Evolutionary conservation across 2,329 filamentous ascomycete genomes (phyloP).

Genomic region (Epichloe bromicola): DNA sequence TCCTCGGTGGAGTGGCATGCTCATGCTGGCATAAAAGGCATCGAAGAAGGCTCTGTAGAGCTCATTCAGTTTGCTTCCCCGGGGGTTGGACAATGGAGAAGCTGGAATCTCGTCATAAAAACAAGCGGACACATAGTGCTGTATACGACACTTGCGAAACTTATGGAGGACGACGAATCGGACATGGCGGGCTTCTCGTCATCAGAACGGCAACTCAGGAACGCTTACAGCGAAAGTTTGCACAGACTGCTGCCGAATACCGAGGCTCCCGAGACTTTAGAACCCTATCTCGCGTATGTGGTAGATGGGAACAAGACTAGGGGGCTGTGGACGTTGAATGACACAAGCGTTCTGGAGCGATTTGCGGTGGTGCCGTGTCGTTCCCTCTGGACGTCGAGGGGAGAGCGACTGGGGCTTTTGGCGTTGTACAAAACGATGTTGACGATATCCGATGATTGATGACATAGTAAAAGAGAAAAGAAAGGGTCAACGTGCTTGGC

Average conservation of each 20-base stretch:
- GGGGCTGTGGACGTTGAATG: conserved; percentile 6
- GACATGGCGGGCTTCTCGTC: not conserved
- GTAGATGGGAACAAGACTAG: conserved; percentile 14
- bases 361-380: conserved; percentile 22
- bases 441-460: not conserved
- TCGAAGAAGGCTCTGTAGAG: conserved; percentile 17
- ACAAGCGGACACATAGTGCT: conserved; percentile 12
- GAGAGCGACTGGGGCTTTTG: conserved; percentile 19
- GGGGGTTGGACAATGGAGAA: conserved; percentile 13
- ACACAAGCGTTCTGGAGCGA: conserved; percentile 1
- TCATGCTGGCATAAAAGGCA: conserved; percentile 40
- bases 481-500: no score
- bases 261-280: not conserved
- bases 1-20: conserved; percentile 77
- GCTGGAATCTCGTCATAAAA: conserved; percentile 17
- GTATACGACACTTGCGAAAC: conserved; percentile 18
- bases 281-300: conserved; percentile 21
- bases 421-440: conserved; percentile 18
- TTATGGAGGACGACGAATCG: not conserved
- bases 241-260: not conserved
- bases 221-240: not conserved
- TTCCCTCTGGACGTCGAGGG: conserved; percentile 22
- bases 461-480: not conserved
- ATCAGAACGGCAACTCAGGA: not conserved
- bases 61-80: conserved; percentile 9